phyloP scores from a whole-genome alignment of 805 yeast species.

The Ogataea chonburiensis region DNA sequence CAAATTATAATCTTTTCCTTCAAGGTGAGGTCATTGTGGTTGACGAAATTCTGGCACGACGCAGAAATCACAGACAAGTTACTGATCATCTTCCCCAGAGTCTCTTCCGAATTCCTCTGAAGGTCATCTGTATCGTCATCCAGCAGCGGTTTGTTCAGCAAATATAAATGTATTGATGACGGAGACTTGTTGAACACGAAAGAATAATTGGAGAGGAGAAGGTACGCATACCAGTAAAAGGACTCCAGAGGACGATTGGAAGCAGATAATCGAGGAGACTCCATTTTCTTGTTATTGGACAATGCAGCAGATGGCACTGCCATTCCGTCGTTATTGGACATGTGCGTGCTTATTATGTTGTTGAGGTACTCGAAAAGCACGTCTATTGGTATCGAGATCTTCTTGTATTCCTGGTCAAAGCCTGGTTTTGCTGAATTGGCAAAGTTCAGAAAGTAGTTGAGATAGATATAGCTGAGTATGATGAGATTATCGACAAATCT shows the following conservation, averaged over 20 bases:
- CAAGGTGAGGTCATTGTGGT: constrained; percentile 20
- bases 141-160: constrained; percentile 31
- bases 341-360: constrained; percentile 43
- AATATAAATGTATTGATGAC: constrained; percentile 36
- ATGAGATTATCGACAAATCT: constrained; percentile 48
- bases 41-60: constrained; percentile 19
- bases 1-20: constrained; percentile 30
- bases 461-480: constrained; percentile 42
- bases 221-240: constrained; percentile 48
- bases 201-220: constrained; percentile 44
- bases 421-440: constrained; percentile 15
- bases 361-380: constrained; percentile 50
- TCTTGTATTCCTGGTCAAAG: constrained; percentile 15
- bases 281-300: constrained; percentile 2
- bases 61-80: constrained; percentile 29
- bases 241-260: constrained; percentile 20
- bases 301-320: background rate
- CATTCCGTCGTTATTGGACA: constrained; percentile 32
- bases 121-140: constrained; percentile 16
- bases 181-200: constrained; percentile 40
- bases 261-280: too few species aligned
- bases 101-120: constrained; percentile 9
- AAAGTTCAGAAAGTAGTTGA: constrained; percentile 38
- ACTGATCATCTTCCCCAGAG: constrained; percentile 26
- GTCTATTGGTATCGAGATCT: constrained; percentile 39